These are phyloP conservation scores for Saprolegnia diclina DNA, from an alignment of 352 stramenopile species.

Conservation along the genomic window DNA sequence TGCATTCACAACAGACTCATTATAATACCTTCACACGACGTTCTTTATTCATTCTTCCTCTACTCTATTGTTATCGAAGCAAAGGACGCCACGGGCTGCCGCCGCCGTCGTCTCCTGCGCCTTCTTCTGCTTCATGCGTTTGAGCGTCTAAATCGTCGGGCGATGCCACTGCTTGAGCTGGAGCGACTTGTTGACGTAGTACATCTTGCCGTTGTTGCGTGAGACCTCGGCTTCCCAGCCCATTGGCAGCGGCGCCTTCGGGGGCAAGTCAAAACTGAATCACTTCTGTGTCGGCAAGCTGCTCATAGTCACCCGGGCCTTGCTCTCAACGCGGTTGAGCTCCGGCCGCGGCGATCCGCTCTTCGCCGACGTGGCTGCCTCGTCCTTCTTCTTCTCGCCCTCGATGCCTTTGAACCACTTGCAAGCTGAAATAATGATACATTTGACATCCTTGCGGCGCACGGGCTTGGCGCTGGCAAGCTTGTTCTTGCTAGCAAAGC, in stretches of 20 bases:
- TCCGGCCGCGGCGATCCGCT: slow-evolving; percentile 6
- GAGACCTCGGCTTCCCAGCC: slow-evolving; percentile 85
- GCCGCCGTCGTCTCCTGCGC: not conserved
- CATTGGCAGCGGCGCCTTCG: slow-evolving; percentile 69
- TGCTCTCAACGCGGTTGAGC: slow-evolving; percentile 11
- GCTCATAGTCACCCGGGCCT: not conserved
- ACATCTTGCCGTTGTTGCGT: slow-evolving; percentile 75
- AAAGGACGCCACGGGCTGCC: not conserved
- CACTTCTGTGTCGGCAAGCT: slow-evolving; percentile 42
- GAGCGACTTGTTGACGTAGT: slow-evolving; percentile 85
- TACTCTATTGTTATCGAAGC: not conserved
- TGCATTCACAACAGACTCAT: not conserved
- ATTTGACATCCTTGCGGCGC: not conserved
- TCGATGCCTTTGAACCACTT: slow-evolving; percentile 33
- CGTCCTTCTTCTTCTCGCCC: slow-evolving; percentile 42
- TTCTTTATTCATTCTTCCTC: not conserved
- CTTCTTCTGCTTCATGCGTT: slow-evolving; percentile 33
- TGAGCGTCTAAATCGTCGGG: slow-evolving; percentile 76
- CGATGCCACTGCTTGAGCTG: slow-evolving; percentile 82
- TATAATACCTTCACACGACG: not conserved
- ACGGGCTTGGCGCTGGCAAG: not conserved
- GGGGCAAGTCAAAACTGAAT: slow-evolving; percentile 78
- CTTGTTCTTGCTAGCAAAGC: not conserved
- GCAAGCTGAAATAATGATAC: slow-evolving; percentile 34
- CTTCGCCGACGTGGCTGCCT: slow-evolving; percentile 34